Conservation (phyloP, 148 eudicot genomes). For the Chenopodium suecicum region DNA sequence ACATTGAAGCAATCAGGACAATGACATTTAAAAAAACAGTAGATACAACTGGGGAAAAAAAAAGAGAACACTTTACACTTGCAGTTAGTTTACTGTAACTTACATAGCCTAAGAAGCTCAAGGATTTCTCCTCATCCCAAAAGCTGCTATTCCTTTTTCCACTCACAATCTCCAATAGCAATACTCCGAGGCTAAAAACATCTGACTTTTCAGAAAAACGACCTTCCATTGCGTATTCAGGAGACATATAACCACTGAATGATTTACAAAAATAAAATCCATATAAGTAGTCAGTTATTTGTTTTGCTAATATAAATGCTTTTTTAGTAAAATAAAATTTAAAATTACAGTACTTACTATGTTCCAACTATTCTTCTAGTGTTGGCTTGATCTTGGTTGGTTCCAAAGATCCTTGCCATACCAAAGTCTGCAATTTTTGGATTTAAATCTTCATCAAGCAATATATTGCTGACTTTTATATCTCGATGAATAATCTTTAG, state of each 20-base stretch:
- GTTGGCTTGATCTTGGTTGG: slow-evolving; percentile 47
- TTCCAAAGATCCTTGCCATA: slow-evolving; percentile 59
- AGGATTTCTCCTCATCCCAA: too few species aligned
- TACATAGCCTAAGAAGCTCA: too few species aligned
- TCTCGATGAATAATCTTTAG: slow-evolving; percentile 53
- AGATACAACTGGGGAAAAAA: too few species aligned
- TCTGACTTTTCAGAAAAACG: slow-evolving; percentile 43
- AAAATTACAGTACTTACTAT: slow-evolving; percentile 39
- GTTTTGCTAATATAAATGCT: not conserved
- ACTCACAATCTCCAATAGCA: slow-evolving; percentile 31
- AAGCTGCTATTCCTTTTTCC: too few species aligned
- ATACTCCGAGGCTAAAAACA: slow-evolving; percentile 39
- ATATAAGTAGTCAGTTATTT: not conserved
- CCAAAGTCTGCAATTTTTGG: slow-evolving; percentile 61
- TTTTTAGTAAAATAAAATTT: not conserved
- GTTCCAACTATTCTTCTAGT: slow-evolving; percentile 64
- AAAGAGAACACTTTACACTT: too few species aligned
- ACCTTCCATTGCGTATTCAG: slow-evolving; percentile 39
- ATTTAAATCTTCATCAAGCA: slow-evolving; percentile 44
- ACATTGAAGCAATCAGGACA: not conserved
- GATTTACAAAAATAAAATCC: not conserved
- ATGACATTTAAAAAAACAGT: too few species aligned
- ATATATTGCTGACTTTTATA: slow-evolving; percentile 47
- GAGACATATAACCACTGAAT: slow-evolving; percentile 40
- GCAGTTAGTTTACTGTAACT: not conserved